Evolutionary conservation across 805 yeast species (phyloP).

Genomic region (Saturnispora ahearnii): DNA sequence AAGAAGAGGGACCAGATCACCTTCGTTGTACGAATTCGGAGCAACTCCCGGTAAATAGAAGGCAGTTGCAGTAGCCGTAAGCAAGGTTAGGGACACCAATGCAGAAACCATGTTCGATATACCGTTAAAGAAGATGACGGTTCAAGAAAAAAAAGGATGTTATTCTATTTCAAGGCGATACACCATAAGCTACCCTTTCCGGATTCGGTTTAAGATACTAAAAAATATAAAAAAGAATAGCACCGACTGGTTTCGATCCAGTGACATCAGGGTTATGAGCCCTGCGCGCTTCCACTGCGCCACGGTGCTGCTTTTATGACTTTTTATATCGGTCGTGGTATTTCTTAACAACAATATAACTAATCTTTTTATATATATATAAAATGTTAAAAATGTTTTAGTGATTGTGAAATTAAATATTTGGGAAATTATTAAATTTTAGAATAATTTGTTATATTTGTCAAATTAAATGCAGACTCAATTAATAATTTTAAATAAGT

Average conservation of each 20-base stretch:
- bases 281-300: constrained; percentile 99
- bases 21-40: constrained; percentile 75
- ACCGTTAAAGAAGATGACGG: not conserved
- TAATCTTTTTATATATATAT: too few relatives aligned
- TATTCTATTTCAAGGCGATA: not conserved
- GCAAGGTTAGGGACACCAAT: not conserved
- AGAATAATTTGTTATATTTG: too few relatives aligned
- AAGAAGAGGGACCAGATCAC: constrained; percentile 63
- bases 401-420: too few relatives aligned
- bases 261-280: constrained; percentile 98
- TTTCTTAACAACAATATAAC: too few relatives aligned
- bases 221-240: constrained; percentile 37
- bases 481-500: too few relatives aligned
- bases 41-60: constrained; percentile 96
- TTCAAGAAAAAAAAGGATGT: not conserved
- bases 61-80: constrained; percentile 11
- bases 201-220: not conserved
- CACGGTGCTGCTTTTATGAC: too few relatives aligned
- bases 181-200: too few relatives aligned
- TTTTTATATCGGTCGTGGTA: too few relatives aligned
- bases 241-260: constrained; percentile 95
- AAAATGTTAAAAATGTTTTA: too few relatives aligned
- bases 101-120: not conserved
- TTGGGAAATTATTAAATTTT: too few relatives aligned
- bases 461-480: too few relatives aligned